Base-by-base conservation (phyloP, 2,329 filamentous ascomycete species). In the Colletotrichum spinosum region DNA sequence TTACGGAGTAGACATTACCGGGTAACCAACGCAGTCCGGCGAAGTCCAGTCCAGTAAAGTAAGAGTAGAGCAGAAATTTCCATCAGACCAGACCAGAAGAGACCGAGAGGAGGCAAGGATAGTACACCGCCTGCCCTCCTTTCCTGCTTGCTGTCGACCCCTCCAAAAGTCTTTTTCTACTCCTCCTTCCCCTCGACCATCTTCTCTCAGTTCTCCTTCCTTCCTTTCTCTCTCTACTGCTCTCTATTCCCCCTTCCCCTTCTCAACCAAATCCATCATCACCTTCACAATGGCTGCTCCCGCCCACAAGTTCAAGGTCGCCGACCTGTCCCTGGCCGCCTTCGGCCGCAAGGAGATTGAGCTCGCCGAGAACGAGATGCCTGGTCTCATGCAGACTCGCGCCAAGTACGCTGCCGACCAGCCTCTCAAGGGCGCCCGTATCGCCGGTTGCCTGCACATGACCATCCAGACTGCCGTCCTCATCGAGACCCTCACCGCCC, bases 331-430 rank as follows among this genome's bases (percentile, higher is more conserved):
- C 80, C 91, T 98, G 80, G 95, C 96, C 79, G 96, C 96, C 83
- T 98, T 99, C 79, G 96, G 96, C 83, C 94, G 96, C 85, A 94
- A 95, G 84, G 96, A 99, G 90, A 97, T 99, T 77, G 94, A 97
- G 84, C 89, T 98, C 79, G 94, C 96, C 76, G 95, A 98, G 83
- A 90, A 93, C 79, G 91, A 94, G 87, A 97, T 97, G 94, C 94
- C 95, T 71, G 95, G 96, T 89, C 90, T 99, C 74, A 97, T 99
- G 92, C 89, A 92, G 77, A 98, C 94, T 77, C 92, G 96, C 79
- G 80, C 83, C 78, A 97, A 97, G 88, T 99, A 98, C 81, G 92
- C 92, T 74, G 81, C 81, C 68, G 95, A 97, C 84, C 95, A 98
- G 88, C 96, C 96, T 75, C 88, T 99, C 77, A 91, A 91, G 79